Conservation (phyloP, 2,329 filamentous ascomycete species). For the Neophaeococcomyces aloes region DNA sequence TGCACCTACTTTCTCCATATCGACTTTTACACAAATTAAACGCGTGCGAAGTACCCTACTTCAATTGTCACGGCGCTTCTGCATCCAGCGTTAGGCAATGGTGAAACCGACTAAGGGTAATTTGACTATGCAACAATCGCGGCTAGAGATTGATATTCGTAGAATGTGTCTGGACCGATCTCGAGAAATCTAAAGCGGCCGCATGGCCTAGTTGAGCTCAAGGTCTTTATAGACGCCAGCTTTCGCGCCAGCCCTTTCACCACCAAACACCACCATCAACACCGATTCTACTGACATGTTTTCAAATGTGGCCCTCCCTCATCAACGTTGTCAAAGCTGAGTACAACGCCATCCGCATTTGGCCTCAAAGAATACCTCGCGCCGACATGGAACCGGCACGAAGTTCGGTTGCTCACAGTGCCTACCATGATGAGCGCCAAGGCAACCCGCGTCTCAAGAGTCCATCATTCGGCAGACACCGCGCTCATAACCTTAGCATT, state of each 20-base stretch:
- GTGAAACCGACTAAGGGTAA: too few relatives aligned
- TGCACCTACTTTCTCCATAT: too few relatives aligned
- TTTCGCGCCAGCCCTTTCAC: too few relatives aligned
- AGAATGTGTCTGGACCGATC: too few relatives aligned
- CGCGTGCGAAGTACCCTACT: not conserved
- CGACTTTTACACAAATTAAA: too few relatives aligned
- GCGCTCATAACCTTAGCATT: not conserved
- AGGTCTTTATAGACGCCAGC: not conserved
- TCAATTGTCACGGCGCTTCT: too few relatives aligned
- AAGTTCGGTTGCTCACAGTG: not conserved
- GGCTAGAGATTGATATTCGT: too few relatives aligned
- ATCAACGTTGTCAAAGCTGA: not conserved
- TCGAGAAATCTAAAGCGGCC: too few relatives aligned
- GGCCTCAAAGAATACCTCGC: not conserved
- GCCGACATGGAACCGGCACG: not conserved
- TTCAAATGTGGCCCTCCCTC: not conserved
- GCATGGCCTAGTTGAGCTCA: too few relatives aligned
- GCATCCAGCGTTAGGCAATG: too few relatives aligned
- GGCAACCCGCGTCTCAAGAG: not conserved
- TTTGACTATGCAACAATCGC: too few relatives aligned
- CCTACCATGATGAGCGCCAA: constrained; percentile 1
- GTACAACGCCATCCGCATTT: constrained; percentile 1
- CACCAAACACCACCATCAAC: not conserved
- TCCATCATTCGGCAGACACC: not conserved
- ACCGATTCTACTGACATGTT: not conserved